Conservation (phyloP, 306 rosid species). For the Trifolium pratense region DNA sequence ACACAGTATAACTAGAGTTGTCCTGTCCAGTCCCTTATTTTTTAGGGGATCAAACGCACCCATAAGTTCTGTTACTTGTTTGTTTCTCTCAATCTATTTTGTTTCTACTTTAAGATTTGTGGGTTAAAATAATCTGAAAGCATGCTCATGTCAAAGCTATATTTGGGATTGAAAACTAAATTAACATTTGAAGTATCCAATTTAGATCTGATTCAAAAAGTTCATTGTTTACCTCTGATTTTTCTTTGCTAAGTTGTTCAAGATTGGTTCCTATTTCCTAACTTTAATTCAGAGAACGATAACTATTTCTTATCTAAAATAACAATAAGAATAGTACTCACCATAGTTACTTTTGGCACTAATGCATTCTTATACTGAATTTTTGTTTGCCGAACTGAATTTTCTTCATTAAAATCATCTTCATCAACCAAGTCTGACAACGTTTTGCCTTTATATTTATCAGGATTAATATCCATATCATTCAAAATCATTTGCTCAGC, state of each 20-base stretch:
- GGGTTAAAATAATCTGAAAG: neutral
- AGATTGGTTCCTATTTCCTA: conserved; percentile 10
- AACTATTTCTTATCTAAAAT: conserved; percentile 9
- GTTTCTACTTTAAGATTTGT: neutral
- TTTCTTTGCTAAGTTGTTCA: conserved; percentile 14
- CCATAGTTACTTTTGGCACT: conserved; percentile 74
- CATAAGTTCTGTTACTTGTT: no score
- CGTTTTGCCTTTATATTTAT: conserved; percentile 74
- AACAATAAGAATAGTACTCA: conserved; percentile 47
- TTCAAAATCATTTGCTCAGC: conserved; percentile 92
- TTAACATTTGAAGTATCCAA: conserved; percentile 7
- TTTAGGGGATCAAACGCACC: no score
- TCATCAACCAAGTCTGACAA: conserved; percentile 70
- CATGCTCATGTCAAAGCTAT: neutral
- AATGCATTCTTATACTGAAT: conserved; percentile 67
- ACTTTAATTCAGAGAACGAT: neutral
- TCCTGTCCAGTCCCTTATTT: no score
- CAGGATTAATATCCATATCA: conserved; percentile 82
- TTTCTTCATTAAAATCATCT: conserved; percentile 82
- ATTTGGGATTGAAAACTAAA: neutral
- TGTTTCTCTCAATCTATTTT: neutral
- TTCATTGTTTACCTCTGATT: conserved; percentile 7
- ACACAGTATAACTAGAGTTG: no score
- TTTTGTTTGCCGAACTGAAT: conserved; percentile 69
- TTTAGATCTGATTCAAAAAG: conserved; percentile 14